A percentile compares a stretch with the other conserved stretches of the same genome.
These are phyloP conservation scores for Pachysandra terminalis DNA, from an alignment of 164 flowering plant species.

Conservation along the genomic window DNA sequence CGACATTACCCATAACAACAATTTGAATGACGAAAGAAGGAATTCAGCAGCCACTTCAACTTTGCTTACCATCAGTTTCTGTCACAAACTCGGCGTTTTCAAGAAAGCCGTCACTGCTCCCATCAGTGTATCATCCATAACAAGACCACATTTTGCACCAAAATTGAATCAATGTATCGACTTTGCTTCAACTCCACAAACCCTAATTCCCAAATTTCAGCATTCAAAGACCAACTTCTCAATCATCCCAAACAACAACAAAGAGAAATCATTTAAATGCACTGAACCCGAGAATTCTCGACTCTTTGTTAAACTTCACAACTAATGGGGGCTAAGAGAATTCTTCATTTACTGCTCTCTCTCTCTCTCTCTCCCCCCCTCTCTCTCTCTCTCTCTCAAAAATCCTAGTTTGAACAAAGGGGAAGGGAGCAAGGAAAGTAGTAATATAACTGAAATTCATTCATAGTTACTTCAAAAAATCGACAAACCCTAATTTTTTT, in stretches of 20 bases:
- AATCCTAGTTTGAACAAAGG: neutral
- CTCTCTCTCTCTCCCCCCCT: too few species aligned
- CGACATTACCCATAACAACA: neutral
- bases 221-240: too few species aligned
- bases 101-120: neutral
- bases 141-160: neutral
- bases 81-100: neutral
- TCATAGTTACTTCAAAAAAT: neutral
- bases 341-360: too few species aligned
- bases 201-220: too few species aligned
- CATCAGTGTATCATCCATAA: neutral
- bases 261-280: too few species aligned
- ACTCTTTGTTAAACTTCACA: too few species aligned
- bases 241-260: too few species aligned
- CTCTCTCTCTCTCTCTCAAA: neutral
- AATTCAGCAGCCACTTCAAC: neutral
- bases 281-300: too few species aligned
- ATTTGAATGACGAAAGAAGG: neutral
- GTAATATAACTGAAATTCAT: neutral
- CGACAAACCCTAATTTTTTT: conserved; percentile 1
- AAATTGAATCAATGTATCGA: neutral
- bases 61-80: neutral
- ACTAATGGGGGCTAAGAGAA: too few species aligned
- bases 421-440: neutral
- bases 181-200: too few species aligned